Conservation (phyloP, 495 filamentous ascomycete genomes). For the Lentithecium fluviatile region DNA sequence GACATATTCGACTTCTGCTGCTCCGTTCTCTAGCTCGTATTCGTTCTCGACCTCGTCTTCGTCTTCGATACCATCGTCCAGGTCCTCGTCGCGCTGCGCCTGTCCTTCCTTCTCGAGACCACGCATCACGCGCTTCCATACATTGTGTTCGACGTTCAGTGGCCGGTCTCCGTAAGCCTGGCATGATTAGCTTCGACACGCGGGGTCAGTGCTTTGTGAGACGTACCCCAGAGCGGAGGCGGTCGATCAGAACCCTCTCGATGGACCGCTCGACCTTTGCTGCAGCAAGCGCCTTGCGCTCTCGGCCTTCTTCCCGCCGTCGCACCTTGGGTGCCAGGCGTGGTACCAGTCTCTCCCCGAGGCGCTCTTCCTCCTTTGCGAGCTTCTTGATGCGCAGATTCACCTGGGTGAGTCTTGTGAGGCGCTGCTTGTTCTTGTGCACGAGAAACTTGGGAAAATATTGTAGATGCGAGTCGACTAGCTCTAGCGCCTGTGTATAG, state of each 20-base stretch:
- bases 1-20: conserved; percentile 83
- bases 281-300: conserved; percentile 88
- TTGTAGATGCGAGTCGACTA: conserved; percentile 83
- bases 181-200: no score
- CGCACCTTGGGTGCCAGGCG: conserved; percentile 91
- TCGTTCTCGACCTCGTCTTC: conserved; percentile 71
- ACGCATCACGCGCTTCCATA: conserved; percentile 96
- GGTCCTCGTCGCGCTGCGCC: conserved; percentile 78
- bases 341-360: conserved; percentile 89
- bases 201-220: no score
- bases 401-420: conserved; percentile 92
- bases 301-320: conserved; percentile 81
- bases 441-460: conserved; percentile 96
- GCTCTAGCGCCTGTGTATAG: conserved; percentile 82
- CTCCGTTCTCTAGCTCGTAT: conserved; percentile 64
- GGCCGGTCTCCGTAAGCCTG: conserved; percentile 87
- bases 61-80: conserved; percentile 81
- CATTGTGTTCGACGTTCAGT: conserved; percentile 85
- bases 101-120: conserved; percentile 85
- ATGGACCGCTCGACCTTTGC: conserved; percentile 96
- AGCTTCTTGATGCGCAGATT: conserved; percentile 79
- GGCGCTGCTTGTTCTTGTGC: conserved; percentile 97
- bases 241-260: conserved; percentile 91
- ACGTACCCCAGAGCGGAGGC: conserved; percentile 69
- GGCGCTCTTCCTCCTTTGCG: conserved; percentile 79